These are phyloP conservation scores for Metschnikowia vanudenii DNA, from an alignment of 805 yeast genomes.

Conservation along the genomic window DNA sequence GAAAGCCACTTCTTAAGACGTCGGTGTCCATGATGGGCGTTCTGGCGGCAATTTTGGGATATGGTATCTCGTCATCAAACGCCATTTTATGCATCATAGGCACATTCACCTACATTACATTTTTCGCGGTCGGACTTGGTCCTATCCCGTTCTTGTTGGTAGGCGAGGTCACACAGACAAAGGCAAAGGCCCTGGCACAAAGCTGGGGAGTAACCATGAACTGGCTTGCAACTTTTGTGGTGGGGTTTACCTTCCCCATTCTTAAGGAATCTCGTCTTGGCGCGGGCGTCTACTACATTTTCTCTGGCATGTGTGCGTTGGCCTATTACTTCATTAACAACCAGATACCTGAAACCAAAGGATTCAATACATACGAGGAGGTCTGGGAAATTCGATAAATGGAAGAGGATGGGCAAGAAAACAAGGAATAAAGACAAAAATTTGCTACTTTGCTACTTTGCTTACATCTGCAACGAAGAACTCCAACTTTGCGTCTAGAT, in stretches of 20 bases:
- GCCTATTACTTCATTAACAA: constrained; percentile 48
- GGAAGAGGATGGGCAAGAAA: not conserved
- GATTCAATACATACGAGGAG: constrained; percentile 56
- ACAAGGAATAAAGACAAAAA: not conserved
- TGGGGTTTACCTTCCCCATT: constrained; percentile 80
- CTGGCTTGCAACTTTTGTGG: constrained; percentile 84
- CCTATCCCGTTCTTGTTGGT: constrained; percentile 92
- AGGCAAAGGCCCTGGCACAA: constrained; percentile 84
- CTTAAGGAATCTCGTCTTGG: constrained; percentile 60
- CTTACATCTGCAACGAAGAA: not conserved
- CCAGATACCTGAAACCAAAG: constrained; percentile 75
- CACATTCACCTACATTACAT: constrained; percentile 70
- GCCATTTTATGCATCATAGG: constrained; percentile 57
- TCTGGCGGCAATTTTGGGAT: constrained; percentile 59
- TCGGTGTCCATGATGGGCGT: constrained; percentile 71
- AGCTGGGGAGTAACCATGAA: constrained; percentile 89
- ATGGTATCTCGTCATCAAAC: constrained; percentile 54
- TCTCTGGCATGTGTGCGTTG: constrained; percentile 55
- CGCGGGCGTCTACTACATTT: constrained; percentile 73
- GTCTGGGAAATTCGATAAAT: constrained; percentile 51
- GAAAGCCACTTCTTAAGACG: constrained; percentile 65
- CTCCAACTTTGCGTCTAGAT: not conserved
- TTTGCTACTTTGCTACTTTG: not conserved
- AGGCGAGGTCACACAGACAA: constrained; percentile 81
- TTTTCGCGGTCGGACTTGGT: constrained; percentile 90